Evolutionary conservation across 352 stramenopile genomes (phyloP).

Genomic region (Halophytophthora batemanensis): DNA sequence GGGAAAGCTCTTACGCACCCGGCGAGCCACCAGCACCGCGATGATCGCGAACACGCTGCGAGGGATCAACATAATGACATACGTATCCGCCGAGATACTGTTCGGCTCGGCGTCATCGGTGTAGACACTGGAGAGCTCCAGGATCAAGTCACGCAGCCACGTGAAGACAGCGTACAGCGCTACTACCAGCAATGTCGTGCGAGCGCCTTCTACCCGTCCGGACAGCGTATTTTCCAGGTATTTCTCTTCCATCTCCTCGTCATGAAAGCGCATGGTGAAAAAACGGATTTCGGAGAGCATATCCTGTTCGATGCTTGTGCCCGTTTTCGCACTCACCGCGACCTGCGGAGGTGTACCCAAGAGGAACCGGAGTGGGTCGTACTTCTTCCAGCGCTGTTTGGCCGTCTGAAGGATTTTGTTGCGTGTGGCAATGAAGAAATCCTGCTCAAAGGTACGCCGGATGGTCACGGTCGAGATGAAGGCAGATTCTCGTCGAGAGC

Average conservation of each 20-base stretch:
- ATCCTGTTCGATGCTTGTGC: constrained; percentile 44
- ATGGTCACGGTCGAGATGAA: constrained; percentile 45
- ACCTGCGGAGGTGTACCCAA: constrained; percentile 48
- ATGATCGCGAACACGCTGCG: constrained; percentile 22
- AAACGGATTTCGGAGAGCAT: constrained; percentile 68
- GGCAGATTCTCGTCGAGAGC: constrained; percentile 58
- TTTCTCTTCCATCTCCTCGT: constrained; percentile 70
- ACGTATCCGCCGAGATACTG: constrained; percentile 22
- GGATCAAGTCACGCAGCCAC: constrained; percentile 53
- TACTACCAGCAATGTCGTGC: constrained; percentile 52
- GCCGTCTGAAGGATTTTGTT: constrained; percentile 50
- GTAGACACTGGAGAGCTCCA: constrained; percentile 41
- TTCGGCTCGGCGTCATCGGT: constrained; percentile 16
- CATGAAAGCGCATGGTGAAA: constrained; percentile 60
- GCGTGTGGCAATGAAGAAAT: constrained; percentile 48
- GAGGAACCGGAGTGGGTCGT: constrained; percentile 49
- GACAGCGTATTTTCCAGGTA: constrained; percentile 65
- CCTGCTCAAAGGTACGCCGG: constrained; percentile 41
- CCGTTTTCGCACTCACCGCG: constrained; percentile 33
- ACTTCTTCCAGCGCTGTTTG: constrained; percentile 54
- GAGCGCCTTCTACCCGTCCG: constrained; percentile 62
- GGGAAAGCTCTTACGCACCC: constrained; percentile 42
- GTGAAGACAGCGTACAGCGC: constrained; percentile 63
- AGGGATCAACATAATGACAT: constrained; percentile 39
- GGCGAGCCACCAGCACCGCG: constrained; percentile 36